These are phyloP conservation scores for Angophora floribunda DNA, from an alignment of 345 rosid species.

Conservation along the genomic window DNA sequence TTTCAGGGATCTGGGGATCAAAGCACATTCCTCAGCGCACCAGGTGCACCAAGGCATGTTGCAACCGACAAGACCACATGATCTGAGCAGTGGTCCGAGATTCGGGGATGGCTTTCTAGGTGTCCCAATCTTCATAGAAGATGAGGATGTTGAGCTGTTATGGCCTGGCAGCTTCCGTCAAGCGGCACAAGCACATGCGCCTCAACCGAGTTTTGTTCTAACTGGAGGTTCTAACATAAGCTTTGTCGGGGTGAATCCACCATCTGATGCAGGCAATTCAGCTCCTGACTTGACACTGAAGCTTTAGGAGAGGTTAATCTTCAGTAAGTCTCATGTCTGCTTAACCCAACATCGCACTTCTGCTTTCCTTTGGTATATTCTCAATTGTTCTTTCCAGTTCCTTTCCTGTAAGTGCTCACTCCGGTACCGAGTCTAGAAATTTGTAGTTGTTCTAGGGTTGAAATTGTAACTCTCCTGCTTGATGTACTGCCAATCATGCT, in stretches of 20 bases:
- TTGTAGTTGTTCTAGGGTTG: not conserved
- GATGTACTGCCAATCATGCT: not conserved
- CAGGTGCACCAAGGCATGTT: conserved; percentile 6
- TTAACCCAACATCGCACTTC: not conserved
- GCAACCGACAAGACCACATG: conserved; percentile 18
- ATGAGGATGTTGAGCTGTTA: conserved; percentile 45
- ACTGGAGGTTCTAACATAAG: conserved; percentile 20
- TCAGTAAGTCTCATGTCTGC: not conserved
- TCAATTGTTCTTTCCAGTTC: not conserved
- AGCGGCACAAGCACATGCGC: conserved; percentile 9
- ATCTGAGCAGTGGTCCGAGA: conserved; percentile 33
- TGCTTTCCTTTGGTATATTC: not conserved
- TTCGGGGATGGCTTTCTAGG: conserved; percentile 38
- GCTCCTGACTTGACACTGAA: conserved; percentile 58
- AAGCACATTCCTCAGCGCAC: conserved; percentile 47
- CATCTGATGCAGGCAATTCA: conserved; percentile 24
- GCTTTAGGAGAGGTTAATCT: conserved; percentile 21
- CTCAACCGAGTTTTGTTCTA: conserved; percentile 13
- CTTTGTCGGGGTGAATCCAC: conserved; percentile 20
- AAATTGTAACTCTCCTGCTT: not conserved
- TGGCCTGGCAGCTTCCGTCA: conserved; percentile 81
- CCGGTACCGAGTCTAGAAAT: not conserved
- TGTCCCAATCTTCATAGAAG: conserved; percentile 40
- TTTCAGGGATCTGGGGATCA: conserved; percentile 48
- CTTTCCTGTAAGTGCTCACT: not conserved